Base-by-base conservation (phyloP, 2,329 filamentous ascomycete genomes). In the Sclerotinia minor region DNA sequence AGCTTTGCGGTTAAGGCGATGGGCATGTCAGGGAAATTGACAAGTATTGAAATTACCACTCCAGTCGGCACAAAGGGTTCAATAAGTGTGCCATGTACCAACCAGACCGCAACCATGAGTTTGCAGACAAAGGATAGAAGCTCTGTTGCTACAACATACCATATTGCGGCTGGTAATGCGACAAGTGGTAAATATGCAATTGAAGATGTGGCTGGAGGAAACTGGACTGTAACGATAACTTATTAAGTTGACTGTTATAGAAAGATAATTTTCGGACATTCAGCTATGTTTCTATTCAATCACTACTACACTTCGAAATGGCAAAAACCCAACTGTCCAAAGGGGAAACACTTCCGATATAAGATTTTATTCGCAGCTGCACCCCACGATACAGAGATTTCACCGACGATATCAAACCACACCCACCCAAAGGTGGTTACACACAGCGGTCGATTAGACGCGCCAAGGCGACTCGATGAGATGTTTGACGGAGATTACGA, bases 1-100 rank as follows among this genome's bases (percentile, higher is more conserved):
- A 77, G 77, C 55, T 81, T 79, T 69, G 74, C 70, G 0, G 78
- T 78, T 0, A 73, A 70, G 19, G 35, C 54, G 8, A 2, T 26
- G 11, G 26, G 50, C 1, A 63, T 8, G 2, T 35, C 17, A 9
- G 58, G 60, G 2, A 49, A 35, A 19, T n/a, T 32, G 35, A n/a
- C 24, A 8, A 38, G 45, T 7, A 52, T 54, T 50, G 45, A 61
- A 1, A 61, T 66, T 32, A 41, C 59, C 8, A 50, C 59, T 21
- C 59, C 59, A 1, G 17, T 15, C 15, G 59, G 47, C 5, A 63
- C 59, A 38, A 26, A 1, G 5, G 59, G 59, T 32, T 50, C 59
- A 1, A 63, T 63, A 13, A 52, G 59, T 19, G 45, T 63, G n/a
- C 45, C 59, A 1, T 63, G 50, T 26, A 26, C 59, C 9, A 50